Evolutionary conservation across 106 monocot species (phyloP).

Genomic region (Allium sativum): DNA sequence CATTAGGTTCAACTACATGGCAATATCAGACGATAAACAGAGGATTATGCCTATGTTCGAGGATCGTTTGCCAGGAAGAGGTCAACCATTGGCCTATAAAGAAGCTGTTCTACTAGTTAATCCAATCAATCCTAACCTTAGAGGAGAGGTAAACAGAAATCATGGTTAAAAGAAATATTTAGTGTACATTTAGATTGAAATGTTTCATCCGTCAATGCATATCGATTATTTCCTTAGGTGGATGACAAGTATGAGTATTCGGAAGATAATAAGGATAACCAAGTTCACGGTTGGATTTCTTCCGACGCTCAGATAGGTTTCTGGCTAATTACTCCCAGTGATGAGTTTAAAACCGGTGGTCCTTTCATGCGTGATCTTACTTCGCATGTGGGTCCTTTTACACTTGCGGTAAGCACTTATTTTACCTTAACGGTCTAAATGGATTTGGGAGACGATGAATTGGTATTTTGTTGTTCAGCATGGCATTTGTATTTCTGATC

Average conservation of each 20-base stretch:
- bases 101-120: constrained; percentile 46
- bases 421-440: neutral
- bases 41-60: constrained; percentile 56
- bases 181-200: no score
- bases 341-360: constrained; percentile 83
- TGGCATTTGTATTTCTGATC: neutral
- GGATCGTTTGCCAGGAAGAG: constrained; percentile 23
- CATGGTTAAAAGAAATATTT: no score
- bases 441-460: no score
- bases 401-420: constrained; percentile 58
- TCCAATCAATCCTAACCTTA: constrained; percentile 43
- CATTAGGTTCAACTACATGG: constrained; percentile 63
- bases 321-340: constrained; percentile 85
- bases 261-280: constrained; percentile 60
- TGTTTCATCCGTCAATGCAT: no score
- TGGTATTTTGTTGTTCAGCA: no score
- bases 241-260: constrained; percentile 99
- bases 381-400: constrained; percentile 78
- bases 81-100: constrained; percentile 36
- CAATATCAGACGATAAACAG: constrained; percentile 47
- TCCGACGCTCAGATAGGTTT: constrained; percentile 50
- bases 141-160: constrained; percentile 27
- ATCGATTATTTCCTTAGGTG: constrained; percentile 38
- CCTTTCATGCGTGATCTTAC: constrained; percentile 72
- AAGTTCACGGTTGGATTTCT: constrained; percentile 80